A percentile compares a stretch with the other conserved stretches of the same genome.
These are phyloP conservation scores for Eudorina sp. DNA, from an alignment of 139 green algal species.

Conservation along the genomic window DNA sequence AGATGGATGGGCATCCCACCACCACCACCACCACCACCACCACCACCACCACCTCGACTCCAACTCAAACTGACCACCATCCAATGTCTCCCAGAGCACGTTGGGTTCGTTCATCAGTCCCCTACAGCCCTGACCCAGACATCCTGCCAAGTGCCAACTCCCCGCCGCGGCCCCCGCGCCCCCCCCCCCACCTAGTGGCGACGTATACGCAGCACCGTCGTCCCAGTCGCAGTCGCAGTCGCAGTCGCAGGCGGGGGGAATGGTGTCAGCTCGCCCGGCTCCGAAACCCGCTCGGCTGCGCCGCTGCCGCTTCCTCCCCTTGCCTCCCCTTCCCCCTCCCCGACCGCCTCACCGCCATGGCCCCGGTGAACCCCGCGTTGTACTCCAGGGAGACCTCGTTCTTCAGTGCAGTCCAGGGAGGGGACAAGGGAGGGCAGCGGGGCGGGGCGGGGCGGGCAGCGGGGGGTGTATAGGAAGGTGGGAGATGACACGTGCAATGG, in stretches of 20 bases:
- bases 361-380: conserved; percentile 60
- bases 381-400: conserved; percentile 59
- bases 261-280: not conserved
- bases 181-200: too few relatives aligned
- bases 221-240: not conserved
- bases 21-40: too few relatives aligned
- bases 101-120: too few relatives aligned
- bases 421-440: not conserved
- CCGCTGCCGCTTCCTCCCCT: not conserved
- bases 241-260: not conserved
- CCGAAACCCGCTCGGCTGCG: not conserved
- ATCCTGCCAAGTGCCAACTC: too few relatives aligned
- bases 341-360: conserved; percentile 7
- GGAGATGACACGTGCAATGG: not conserved
- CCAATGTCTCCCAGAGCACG: too few relatives aligned
- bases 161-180: too few relatives aligned
- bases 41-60: too few relatives aligned
- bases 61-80: too few relatives aligned
- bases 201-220: too few relatives aligned
- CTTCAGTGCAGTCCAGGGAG: not conserved
- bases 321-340: not conserved
- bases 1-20: too few relatives aligned
- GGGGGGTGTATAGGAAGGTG: not conserved
- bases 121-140: too few relatives aligned
- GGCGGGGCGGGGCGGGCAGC: not conserved